Conservation (phyloP, 352 stramenopile genomes). For the Globisporangium middletonii region DNA sequence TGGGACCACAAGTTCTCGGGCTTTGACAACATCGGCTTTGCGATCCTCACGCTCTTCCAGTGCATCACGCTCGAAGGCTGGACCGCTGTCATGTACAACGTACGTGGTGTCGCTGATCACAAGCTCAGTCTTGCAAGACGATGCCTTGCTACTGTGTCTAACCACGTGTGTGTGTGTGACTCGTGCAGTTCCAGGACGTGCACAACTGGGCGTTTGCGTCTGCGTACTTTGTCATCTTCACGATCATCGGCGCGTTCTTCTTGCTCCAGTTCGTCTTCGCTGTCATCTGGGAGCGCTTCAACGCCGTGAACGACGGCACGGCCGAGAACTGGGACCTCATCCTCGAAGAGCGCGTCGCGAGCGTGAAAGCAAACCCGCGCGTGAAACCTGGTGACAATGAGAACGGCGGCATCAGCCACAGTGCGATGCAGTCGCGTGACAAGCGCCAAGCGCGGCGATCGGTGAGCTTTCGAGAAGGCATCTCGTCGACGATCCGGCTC, state of each 20-base stretch:
- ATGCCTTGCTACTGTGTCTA: not conserved
- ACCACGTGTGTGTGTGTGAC: not conserved
- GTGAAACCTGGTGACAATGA: not conserved
- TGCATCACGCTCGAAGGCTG: slow-evolving; percentile 88
- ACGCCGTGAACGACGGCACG: slow-evolving; percentile 33
- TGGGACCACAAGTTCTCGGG: slow-evolving; percentile 73
- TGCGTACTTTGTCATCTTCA: slow-evolving; percentile 75
- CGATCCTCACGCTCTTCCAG: slow-evolving; percentile 86
- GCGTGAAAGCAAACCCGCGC: slow-evolving; percentile 2
- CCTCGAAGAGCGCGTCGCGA: slow-evolving; percentile 21
- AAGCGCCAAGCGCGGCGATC: not conserved
- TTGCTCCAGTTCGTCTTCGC: slow-evolving; percentile 80
- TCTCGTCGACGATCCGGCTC: slow-evolving; percentile 15
- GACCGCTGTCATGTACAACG: slow-evolving; percentile 79
- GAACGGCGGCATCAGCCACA: slow-evolving; percentile 6
- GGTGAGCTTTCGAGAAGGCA: slow-evolving; percentile 8
- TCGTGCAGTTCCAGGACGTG: slow-evolving; percentile 23
- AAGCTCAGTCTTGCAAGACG: not conserved
- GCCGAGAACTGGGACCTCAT: slow-evolving; percentile 34
- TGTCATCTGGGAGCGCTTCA: slow-evolving; percentile 64
- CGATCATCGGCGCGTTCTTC: slow-evolving; percentile 79
- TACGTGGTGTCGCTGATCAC: slow-evolving; percentile 24
- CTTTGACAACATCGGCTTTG: slow-evolving; percentile 81
- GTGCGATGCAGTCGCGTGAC: not conserved
- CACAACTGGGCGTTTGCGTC: slow-evolving; percentile 32